phyloP scores from a whole-genome alignment of 192 early-diverging fungal genomes.

The Cetraspora pellucida region DNA sequence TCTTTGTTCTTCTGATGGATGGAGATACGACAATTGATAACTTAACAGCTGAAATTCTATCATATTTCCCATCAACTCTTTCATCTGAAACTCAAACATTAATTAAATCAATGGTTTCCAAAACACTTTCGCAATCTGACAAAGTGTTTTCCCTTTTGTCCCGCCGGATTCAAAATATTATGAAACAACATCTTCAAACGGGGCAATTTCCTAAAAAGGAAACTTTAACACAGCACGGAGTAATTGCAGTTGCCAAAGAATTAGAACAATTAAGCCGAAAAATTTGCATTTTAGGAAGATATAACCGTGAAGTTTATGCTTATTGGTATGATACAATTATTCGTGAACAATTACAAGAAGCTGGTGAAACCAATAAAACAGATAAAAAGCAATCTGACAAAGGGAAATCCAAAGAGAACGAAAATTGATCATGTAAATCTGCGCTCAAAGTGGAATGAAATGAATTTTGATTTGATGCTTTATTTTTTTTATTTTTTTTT shows the following conservation, averaged over 20 bases:
- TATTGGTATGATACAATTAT: slow-evolving; percentile 41
- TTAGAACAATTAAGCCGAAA: slow-evolving; percentile 37
- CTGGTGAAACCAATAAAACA: background rate
- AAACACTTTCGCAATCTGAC: slow-evolving; percentile 47
- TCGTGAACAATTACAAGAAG: slow-evolving; percentile 10
- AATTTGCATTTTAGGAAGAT: slow-evolving; percentile 34
- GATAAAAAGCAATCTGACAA: slow-evolving; percentile 6
- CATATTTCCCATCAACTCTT: slow-evolving; percentile 15
- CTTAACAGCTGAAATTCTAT: slow-evolving; percentile 38
- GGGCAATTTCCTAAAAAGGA: slow-evolving; percentile 39
- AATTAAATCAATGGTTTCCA: slow-evolving; percentile 49
- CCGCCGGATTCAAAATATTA: slow-evolving; percentile 37
- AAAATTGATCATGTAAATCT: too few relatives aligned
- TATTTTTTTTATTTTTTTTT: too few relatives aligned
- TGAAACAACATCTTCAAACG: slow-evolving; percentile 40
- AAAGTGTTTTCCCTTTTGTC: slow-evolving; percentile 45
- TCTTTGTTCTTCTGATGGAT: slow-evolving; percentile 38
- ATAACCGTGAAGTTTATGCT: slow-evolving; percentile 47
- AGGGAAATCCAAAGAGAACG: background rate
- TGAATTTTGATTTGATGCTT: too few relatives aligned
- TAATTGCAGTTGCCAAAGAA: slow-evolving; percentile 34
- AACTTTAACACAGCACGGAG: slow-evolving; percentile 39
- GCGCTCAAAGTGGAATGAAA: too few relatives aligned
- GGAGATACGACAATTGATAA: slow-evolving; percentile 37
- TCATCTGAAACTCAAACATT: slow-evolving; percentile 25